These are phyloP conservation scores for Emericellopsis terricola DNA, from an alignment of 495 filamentous ascomycete species.

Conservation along the genomic window DNA sequence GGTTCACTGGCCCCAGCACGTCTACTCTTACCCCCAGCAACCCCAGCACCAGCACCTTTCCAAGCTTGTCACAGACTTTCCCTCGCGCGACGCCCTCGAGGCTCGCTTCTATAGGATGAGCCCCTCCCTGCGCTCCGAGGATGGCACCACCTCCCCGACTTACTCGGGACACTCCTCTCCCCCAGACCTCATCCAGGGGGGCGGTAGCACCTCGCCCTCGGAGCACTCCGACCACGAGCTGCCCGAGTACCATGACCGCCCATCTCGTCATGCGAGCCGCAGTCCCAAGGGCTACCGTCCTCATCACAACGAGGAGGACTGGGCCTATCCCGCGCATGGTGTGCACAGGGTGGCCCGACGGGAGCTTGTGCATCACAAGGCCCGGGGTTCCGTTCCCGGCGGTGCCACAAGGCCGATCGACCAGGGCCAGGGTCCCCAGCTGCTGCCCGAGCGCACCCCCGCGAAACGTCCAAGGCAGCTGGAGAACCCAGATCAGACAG, in stretches of 20 bases:
- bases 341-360: neutral
- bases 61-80: constrained; percentile 3
- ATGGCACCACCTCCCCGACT: neutral
- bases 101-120: neutral
- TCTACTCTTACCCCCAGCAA: constrained; percentile 2
- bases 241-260: constrained; percentile 1
- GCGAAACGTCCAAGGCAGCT: constrained; percentile 2
- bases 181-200: constrained; percentile 3
- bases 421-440: neutral
- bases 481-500: constrained; percentile 3
- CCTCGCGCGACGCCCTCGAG: neutral
- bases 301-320: constrained; percentile 3
- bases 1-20: too few species aligned
- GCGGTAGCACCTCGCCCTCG: constrained; percentile 2
- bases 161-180: constrained; percentile 1
- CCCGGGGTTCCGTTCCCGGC: too few species aligned
- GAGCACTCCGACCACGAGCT: constrained; percentile 1
- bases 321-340: constrained; percentile 1
- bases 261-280: too few species aligned
- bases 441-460: neutral
- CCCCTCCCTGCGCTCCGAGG: constrained; percentile 1
- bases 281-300: too few species aligned
- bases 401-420: too few species aligned
- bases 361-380: too few species aligned
- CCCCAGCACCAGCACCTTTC: neutral